Conservation (phyloP, 164 flowering plant genomes). For the Magnolia changhungtana region DNA sequence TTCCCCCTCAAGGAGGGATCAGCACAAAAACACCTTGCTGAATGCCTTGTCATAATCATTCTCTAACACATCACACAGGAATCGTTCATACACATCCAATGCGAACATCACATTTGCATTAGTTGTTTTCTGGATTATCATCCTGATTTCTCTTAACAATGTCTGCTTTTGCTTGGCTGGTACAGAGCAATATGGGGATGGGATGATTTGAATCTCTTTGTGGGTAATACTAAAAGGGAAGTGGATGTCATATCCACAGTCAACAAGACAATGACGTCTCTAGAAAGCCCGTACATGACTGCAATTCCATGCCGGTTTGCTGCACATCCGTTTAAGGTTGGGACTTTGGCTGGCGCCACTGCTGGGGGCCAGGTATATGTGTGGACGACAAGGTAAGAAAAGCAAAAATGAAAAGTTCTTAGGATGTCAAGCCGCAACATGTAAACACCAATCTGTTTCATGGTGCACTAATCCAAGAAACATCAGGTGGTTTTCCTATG, state of each 20-base stretch:
- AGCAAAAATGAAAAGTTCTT: too few relatives aligned
- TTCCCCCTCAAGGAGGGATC: too few relatives aligned
- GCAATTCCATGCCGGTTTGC: conserved; percentile 86
- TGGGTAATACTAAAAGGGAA: conserved; percentile 75
- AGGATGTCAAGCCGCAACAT: too few relatives aligned
- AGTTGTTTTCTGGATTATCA: neutral
- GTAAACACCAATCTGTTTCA: neutral
- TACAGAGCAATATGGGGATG: conserved; percentile 94
- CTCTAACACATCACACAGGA: too few relatives aligned
- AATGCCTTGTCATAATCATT: too few relatives aligned
- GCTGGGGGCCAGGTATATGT: conserved; percentile 77
- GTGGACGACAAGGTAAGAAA: conserved; percentile 37
- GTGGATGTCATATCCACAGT: conserved; percentile 66
- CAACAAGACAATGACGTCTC: conserved; percentile 26
- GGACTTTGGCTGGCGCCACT: conserved; percentile 74
- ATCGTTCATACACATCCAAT: too few relatives aligned
- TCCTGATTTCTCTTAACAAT: neutral
- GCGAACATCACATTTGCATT: neutral
- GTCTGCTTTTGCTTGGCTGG: conserved; percentile 7
- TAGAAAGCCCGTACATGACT: conserved; percentile 54
- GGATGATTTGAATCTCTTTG: conserved; percentile 71
- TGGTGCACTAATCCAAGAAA: neutral
- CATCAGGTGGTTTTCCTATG: neutral
- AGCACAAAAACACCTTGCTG: too few relatives aligned
- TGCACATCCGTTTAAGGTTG: conserved; percentile 66